A percentile compares a stretch with the other conserved stretches of the same genome.
These are phyloP conservation scores for Xylariaceae sp. DNA, from an alignment of 2,329 filamentous ascomycete genomes.

Conservation along the genomic window DNA sequence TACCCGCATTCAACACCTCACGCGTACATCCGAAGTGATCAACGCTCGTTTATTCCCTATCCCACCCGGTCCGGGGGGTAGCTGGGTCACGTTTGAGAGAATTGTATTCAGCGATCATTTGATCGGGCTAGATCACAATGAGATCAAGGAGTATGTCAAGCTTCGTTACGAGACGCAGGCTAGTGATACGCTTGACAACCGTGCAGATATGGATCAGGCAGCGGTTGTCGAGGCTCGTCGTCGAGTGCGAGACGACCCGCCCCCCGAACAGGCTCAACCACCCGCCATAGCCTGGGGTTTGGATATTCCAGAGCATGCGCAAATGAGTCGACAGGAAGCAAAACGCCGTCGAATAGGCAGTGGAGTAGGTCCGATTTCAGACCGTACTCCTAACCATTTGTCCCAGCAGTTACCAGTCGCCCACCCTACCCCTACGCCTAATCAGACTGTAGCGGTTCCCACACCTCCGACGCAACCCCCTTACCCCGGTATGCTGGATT, in stretches of 20 bases:
- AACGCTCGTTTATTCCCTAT: constrained; percentile 43
- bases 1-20: constrained; percentile 54
- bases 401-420: constrained; percentile 5
- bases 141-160: constrained; percentile 63
- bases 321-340: constrained; percentile 35
- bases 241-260: constrained; percentile 42
- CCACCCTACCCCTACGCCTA: neutral
- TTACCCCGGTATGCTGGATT: constrained; percentile 16
- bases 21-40: constrained; percentile 47
- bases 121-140: constrained; percentile 51
- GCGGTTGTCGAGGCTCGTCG: constrained; percentile 48
- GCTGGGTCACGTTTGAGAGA: constrained; percentile 63
- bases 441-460: neutral
- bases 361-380: constrained; percentile 34
- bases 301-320: constrained; percentile 45
- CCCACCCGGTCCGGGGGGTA: constrained; percentile 58
- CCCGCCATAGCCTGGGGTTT: constrained; percentile 51
- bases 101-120: constrained; percentile 59
- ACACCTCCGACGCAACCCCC: constrained; percentile 7
- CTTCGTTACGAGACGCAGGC: constrained; percentile 41
- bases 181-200: constrained; percentile 37
- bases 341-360: constrained; percentile 49
- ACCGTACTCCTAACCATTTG: constrained; percentile 16
- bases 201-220: constrained; percentile 38
- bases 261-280: constrained; percentile 41